These are phyloP conservation scores for Lolium perenne DNA, from an alignment of 176 grass and related monocot species.

Conservation along the genomic window DNA sequence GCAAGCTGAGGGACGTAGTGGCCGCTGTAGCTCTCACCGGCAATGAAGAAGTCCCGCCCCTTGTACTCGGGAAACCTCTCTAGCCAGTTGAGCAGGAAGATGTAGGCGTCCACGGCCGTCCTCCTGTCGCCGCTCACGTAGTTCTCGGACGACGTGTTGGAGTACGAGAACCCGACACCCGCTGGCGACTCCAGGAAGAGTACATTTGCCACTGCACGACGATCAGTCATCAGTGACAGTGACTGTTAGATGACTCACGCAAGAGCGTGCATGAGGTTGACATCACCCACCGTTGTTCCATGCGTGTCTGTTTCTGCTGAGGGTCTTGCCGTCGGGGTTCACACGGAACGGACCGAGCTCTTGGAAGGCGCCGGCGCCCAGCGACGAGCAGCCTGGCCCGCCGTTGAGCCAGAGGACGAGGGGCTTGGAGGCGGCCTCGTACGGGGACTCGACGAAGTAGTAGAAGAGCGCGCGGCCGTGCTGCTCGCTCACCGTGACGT, in stretches of 20 bases:
- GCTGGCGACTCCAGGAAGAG: constrained; percentile 66
- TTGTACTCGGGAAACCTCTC: constrained; percentile 71
- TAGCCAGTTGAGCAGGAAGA: constrained; percentile 61
- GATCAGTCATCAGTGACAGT: neutral
- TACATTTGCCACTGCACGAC: constrained; percentile 55
- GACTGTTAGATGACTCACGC: neutral
- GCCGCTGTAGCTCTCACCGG: constrained; percentile 68
- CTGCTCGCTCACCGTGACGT: constrained; percentile 54
- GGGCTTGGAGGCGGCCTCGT: constrained; percentile 50
- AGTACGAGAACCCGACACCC: constrained; percentile 73
- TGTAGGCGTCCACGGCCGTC: constrained; percentile 50
- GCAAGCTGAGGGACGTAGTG: constrained; percentile 62
- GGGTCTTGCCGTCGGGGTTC: constrained; percentile 62
- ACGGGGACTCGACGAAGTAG: constrained; percentile 66
- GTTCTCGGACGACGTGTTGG: constrained; percentile 49
- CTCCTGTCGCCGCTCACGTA: neutral
- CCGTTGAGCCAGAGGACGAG: constrained; percentile 73
- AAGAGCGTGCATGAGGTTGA: neutral
- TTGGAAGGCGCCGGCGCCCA: constrained; percentile 51
- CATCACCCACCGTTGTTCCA: constrained; percentile 58
- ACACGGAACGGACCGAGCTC: constrained; percentile 72
- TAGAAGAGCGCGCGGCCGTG: constrained; percentile 72
- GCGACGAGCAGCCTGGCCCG: constrained; percentile 62
- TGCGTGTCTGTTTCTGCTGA: constrained; percentile 45
- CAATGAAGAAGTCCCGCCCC: constrained; percentile 61